A percentile compares a stretch with the other conserved stretches of the same genome.
These are phyloP conservation scores for Blastomyces silverae DNA, from an alignment of 2,329 filamentous ascomycete genomes.

Conservation along the genomic window DNA sequence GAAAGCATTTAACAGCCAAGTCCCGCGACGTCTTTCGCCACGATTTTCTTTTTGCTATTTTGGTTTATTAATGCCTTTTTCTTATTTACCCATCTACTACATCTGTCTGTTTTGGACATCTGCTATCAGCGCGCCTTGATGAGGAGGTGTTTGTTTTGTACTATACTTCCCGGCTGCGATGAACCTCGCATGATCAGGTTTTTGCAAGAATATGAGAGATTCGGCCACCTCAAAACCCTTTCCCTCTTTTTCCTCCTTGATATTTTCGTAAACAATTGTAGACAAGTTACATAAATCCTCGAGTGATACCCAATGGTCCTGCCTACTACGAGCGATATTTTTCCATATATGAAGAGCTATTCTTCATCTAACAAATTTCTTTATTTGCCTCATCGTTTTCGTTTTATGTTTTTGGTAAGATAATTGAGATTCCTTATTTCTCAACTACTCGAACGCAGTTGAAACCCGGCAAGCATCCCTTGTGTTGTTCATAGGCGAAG, in stretches of 20 bases:
- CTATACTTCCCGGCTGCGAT: conserved; percentile 21
- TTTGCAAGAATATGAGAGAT: conserved; percentile 38
- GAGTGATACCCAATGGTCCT: neutral
- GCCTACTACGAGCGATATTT: neutral
- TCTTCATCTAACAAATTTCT: neutral
- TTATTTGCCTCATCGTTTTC: neutral
- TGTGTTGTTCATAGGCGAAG: neutral
- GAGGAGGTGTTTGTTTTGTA: conserved; percentile 19
- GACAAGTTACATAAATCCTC: neutral
- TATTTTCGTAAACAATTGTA: conserved; percentile 6
- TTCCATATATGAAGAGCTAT: neutral
- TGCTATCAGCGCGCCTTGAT: conserved; percentile 19
- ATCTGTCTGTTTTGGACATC: conserved; percentile 17
- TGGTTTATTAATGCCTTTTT: conserved; percentile 22
- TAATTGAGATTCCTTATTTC: neutral
- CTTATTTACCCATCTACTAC: conserved; percentile 24
- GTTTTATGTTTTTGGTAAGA: neutral
- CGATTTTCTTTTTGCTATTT: conserved; percentile 25
- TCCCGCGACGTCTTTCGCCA: conserved; percentile 31
- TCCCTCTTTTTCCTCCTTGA: neutral
- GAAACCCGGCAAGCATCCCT: neutral
- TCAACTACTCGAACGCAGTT: neutral
- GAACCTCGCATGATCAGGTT: conserved; percentile 31
- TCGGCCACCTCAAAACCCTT: conserved; percentile 38
- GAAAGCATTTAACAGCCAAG: conserved; percentile 21